A percentile compares a stretch with the other conserved stretches of the same genome.
These are phyloP conservation scores for Populus pruinosa DNA, from an alignment of 345 rosid genomes.

Conservation along the genomic window DNA sequence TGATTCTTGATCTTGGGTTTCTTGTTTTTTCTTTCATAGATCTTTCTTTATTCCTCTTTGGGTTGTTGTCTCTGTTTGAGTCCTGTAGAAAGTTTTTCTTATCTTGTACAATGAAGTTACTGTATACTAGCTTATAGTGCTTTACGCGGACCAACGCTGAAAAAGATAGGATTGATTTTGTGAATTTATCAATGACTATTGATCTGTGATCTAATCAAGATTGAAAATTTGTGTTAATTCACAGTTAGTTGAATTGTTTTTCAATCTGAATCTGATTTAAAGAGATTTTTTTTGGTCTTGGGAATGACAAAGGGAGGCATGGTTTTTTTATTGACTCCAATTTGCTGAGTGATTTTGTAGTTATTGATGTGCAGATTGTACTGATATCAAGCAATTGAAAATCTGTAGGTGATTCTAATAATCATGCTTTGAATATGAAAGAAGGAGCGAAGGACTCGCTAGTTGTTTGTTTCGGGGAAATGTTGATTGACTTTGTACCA, in stretches of 20 bases:
- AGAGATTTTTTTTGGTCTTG: background rate
- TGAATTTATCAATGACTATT: background rate
- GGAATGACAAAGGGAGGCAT: background rate
- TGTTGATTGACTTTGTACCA: conserved; percentile 96
- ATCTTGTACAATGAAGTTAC: background rate
- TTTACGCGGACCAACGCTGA: background rate
- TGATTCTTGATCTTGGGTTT: background rate
- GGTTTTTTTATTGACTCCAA: background rate
- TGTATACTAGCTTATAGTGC: background rate
- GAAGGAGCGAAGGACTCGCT: conserved; percentile 23
- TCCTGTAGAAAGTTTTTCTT: background rate
- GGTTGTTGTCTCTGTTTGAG: background rate
- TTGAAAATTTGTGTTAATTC: background rate
- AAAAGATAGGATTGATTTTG: background rate
- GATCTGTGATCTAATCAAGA: background rate
- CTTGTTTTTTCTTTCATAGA: conserved; percentile 8
- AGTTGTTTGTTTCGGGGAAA: conserved; percentile 90
- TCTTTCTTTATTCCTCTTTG: conserved; percentile 16
- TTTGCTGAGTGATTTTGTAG: background rate
- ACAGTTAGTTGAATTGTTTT: background rate
- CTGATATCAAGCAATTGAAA: background rate
- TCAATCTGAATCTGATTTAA: background rate
- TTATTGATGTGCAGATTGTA: background rate
- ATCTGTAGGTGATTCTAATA: conserved; percentile 15
- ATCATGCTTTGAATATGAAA: conserved; percentile 1